phyloP scores from a whole-genome alignment of 1,284 basidiomycete genomes.

The Ceratobasidium sp. region DNA sequence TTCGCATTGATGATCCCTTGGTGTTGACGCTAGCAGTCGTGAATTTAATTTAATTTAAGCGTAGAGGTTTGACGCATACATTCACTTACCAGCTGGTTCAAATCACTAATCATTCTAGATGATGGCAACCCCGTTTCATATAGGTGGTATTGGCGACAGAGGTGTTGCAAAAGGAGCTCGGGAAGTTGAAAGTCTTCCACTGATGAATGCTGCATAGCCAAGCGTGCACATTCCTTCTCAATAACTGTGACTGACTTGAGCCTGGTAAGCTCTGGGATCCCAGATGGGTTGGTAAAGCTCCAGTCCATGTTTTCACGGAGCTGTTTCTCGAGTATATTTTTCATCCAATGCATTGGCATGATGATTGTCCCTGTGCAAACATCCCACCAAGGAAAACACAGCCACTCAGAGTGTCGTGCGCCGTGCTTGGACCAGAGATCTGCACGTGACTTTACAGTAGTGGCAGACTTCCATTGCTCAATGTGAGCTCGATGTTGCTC shows the following conservation, averaged over 20 bases:
- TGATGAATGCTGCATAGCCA: not conserved
- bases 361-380: not conserved
- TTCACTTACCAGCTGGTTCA: no score
- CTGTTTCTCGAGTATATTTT: not conserved
- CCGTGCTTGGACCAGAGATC: not conserved
- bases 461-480: no score
- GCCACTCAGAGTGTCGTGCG: not conserved
- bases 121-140: no score
- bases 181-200: not conserved
- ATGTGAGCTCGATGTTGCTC: not conserved
- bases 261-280: not conserved
- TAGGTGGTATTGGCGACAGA: no score
- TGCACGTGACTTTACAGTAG: not conserved
- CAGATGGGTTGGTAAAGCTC: not conserved
- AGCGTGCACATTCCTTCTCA: not conserved
- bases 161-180: no score
- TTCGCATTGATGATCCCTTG: no score
- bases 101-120: no score
- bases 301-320: not conserved
- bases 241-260: not conserved
- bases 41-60: no score
- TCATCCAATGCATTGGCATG: slow-evolving; percentile 12
- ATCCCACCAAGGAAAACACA: not conserved
- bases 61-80: no score
- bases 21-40: no score